Evolutionary conservation across 2,329 filamentous ascomycete genomes (phyloP), one percentile per base, ranked within the genome.

Genomic region (Zelopaecilomyces penicillatus): DNA sequence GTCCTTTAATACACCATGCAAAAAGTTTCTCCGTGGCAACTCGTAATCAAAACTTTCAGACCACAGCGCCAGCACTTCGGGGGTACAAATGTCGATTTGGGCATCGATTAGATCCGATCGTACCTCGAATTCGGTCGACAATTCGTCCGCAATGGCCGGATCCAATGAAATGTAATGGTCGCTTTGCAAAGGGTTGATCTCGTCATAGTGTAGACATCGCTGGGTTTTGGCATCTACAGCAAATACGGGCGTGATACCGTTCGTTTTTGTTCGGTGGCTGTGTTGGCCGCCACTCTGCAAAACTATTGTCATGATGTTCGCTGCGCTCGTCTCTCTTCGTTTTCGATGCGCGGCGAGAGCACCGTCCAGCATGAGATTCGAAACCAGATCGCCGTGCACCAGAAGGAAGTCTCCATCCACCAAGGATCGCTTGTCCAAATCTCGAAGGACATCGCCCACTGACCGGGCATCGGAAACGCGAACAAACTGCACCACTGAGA

Each of bases 41-140:
- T 96, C 89, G 63, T 95, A 97, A 63, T 98, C 91, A 57, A 97
- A 98, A 60, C 90, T 95, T 66, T 98, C 93, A 6, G 89, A 93
- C 87, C 93, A 98, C 46, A 97, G 69, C 6, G 90, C 90, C 37
- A 97, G 76, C 6, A 96, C 90, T 59, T 97, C 93, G 0, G 91
- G 90, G 1, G 93, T 97, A 66, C 91, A 97, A 52, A 98, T 97
- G 61, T 98, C 93, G 57, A 98, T 93, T 42, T 87, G 86, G 55
- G 88, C 90, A 64, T 98, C 93, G 50, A 97, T 85, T 47, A 98
- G 70, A 65, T 98, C 91, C 51, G 85, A 80, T 34, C 90, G 81
- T 19, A 96, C 73, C 55, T 94, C 88, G 41, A 95, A 76, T 61
- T 95, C 87, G 37, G 69, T 67, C 5, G 77, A 72, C 52, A 85